These are phyloP conservation scores for Ophiosphaerella narmari DNA, from an alignment of 2,329 filamentous ascomycete genomes.

Conservation along the genomic window DNA sequence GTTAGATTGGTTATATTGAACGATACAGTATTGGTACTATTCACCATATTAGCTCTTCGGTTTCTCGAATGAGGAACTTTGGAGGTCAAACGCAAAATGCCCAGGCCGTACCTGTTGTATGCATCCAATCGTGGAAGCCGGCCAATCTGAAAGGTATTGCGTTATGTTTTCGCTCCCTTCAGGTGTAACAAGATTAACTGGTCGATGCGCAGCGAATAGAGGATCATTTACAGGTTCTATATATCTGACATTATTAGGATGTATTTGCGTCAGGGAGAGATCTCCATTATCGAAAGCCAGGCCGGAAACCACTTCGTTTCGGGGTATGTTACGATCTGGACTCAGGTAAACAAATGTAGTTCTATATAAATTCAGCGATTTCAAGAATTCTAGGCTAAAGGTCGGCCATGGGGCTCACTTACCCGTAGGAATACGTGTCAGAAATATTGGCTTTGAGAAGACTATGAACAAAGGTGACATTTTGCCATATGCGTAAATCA, in stretches of 20 bases:
- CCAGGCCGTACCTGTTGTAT: background rate
- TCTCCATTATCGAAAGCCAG: background rate
- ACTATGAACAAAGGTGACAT: no score
- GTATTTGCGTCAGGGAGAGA: background rate
- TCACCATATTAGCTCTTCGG: background rate
- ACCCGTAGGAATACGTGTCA: no score
- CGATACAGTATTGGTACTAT: background rate
- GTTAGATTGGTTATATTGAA: background rate
- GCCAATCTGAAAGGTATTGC: background rate
- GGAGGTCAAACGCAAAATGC: background rate
- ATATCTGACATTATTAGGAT: background rate
- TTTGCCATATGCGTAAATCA: no score
- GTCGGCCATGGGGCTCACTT: no score
- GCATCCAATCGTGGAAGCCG: background rate
- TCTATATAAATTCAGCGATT: no score
- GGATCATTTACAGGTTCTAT: slow-evolving; percentile 3
- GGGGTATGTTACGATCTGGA: no score
- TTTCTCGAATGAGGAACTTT: no score
- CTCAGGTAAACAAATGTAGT: no score
- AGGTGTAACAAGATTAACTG: background rate
- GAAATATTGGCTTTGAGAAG: no score
- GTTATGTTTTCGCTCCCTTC: background rate
- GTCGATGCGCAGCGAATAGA: slow-evolving; percentile 1
- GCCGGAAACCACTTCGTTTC: background rate
- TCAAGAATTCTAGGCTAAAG: no score